A percentile compares a stretch with the other conserved stretches of the same genome.
phyloP scores from a whole-genome alignment of 2,329 filamentous ascomycete species.

The Neopestalotiopsis sp. region DNA sequence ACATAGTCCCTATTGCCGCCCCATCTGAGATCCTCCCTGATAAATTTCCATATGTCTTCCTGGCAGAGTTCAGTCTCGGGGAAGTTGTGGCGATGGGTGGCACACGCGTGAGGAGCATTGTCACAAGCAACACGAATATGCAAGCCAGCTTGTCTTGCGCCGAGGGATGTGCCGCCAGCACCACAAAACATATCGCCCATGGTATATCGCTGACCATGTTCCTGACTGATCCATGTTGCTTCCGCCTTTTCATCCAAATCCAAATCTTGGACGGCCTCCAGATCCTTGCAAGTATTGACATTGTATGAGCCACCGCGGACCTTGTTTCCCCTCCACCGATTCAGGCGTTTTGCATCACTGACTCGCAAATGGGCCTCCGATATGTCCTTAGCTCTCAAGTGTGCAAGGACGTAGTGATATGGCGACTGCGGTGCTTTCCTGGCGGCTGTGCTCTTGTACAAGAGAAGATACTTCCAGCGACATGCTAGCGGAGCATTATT shows the following conservation, averaged over 20 bases:
- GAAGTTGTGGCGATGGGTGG: constrained; percentile 66
- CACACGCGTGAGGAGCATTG: constrained; percentile 57
- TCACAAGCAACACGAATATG: constrained; percentile 69
- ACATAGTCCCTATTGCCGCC: constrained; percentile 37
- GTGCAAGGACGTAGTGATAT: constrained; percentile 29
- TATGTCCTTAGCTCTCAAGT: constrained; percentile 31
- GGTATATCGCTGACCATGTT: constrained; percentile 49
- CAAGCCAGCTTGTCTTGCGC: constrained; percentile 58
- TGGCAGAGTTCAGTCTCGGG: constrained; percentile 51
- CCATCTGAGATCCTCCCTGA: constrained; percentile 32
- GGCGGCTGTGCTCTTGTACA: constrained; percentile 31
- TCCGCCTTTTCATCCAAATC: constrained; percentile 13
- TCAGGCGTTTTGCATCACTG: constrained; percentile 14
- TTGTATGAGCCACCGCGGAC: constrained; percentile 30
- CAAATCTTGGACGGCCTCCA: constrained; percentile 15
- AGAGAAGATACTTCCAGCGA: constrained; percentile 39
- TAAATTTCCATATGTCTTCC: constrained; percentile 54
- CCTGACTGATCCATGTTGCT: constrained; percentile 22
- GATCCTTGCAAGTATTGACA: constrained; percentile 26
- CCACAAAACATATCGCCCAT: constrained; percentile 69
- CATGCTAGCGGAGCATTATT: constrained; percentile 38
- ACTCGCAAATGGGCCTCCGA: constrained; percentile 26
- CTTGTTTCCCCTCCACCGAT: constrained; percentile 31
- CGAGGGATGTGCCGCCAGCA: constrained; percentile 63
- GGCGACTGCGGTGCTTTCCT: constrained; percentile 27